Evolutionary conservation across 2,329 filamentous ascomycete species (phyloP).

Genomic region (Dactylella cylindrospora): DNA sequence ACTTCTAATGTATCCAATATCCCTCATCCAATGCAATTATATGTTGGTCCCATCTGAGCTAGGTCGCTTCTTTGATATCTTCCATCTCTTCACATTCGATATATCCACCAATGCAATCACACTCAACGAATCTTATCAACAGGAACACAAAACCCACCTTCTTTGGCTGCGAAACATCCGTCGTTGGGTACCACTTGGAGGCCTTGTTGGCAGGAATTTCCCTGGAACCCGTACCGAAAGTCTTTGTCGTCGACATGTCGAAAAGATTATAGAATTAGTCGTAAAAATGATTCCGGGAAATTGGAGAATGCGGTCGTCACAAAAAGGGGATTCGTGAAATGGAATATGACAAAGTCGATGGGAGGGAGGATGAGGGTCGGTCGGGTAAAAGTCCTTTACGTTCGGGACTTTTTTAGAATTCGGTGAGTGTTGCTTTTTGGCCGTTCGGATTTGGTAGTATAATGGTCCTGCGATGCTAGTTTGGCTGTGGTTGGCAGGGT

Average conservation of each 20-base stretch:
- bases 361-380: constrained; percentile 29
- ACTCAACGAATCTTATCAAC: constrained; percentile 8
- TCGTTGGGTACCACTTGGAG: constrained; percentile 97
- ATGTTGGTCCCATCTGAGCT: neutral
- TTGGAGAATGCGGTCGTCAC: constrained; percentile 13
- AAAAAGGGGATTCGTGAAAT: neutral
- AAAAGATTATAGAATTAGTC: constrained; percentile 18
- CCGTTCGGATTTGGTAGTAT: constrained; percentile 32
- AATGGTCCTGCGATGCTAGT: constrained; percentile 32
- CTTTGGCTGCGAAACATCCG: constrained; percentile 84
- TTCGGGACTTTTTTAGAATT: constrained; percentile 18
- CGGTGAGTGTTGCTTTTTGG: constrained; percentile 34
- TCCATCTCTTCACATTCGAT: neutral
- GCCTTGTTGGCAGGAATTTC: constrained; percentile 88
- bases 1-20: neutral
- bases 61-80: neutral
- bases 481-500: constrained; percentile 25
- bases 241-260: constrained; percentile 69
- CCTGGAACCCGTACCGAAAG: constrained; percentile 95
- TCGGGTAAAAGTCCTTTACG: constrained; percentile 25
- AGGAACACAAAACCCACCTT: constrained; percentile 73
- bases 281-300: too few relatives aligned
- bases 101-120: constrained; percentile 23
- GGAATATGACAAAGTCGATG: constrained; percentile 27
- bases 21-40: neutral